Percentiles rank a stretch among this genome's conserved stretches.
Evolutionary conservation across 2,329 filamentous ascomycete species (phyloP).

Genomic region (Metarhizium sp.): DNA sequence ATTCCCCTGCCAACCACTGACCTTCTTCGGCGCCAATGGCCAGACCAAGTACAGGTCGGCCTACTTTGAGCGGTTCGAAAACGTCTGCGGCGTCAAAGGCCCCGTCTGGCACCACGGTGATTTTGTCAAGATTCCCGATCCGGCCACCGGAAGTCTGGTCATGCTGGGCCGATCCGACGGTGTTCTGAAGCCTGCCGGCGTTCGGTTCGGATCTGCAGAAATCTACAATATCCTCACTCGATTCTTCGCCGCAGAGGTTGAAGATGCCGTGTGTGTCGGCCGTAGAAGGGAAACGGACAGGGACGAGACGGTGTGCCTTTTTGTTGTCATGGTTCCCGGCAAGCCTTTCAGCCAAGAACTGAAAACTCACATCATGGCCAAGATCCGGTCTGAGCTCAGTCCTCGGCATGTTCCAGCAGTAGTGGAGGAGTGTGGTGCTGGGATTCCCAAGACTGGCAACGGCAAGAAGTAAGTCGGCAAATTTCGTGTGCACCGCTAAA

Average conservation of each 20-base stretch:
- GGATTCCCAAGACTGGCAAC: conserved; percentile 86
- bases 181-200: conserved; percentile 83
- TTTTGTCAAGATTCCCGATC: conserved; percentile 63
- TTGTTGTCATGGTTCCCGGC: conserved; percentile 64
- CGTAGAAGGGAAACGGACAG: conserved; percentile 59
- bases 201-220: conserved; percentile 87
- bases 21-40: conserved; percentile 64
- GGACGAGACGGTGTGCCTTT: conserved; percentile 83
- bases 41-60: conserved; percentile 69
- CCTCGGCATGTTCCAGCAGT: conserved; percentile 82
- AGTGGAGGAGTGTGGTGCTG: conserved; percentile 66
- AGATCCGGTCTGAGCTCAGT: conserved; percentile 69
- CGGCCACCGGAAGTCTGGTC: conserved; percentile 63
- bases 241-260: conserved; percentile 68
- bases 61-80: conserved; percentile 78
- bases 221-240: conserved; percentile 91
- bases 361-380: conserved; percentile 51
- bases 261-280: conserved; percentile 84
- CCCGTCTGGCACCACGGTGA: conserved; percentile 89
- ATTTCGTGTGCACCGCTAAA: not conserved
- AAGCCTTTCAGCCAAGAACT: conserved; percentile 50
- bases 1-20: conserved; percentile 85
- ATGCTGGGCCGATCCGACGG: conserved; percentile 94
- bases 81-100: conserved; percentile 26
- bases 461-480: conserved; percentile 71